Conservation (phyloP, 371 early-diverging fungal genomes). For the Mucor plumbeus region DNA sequence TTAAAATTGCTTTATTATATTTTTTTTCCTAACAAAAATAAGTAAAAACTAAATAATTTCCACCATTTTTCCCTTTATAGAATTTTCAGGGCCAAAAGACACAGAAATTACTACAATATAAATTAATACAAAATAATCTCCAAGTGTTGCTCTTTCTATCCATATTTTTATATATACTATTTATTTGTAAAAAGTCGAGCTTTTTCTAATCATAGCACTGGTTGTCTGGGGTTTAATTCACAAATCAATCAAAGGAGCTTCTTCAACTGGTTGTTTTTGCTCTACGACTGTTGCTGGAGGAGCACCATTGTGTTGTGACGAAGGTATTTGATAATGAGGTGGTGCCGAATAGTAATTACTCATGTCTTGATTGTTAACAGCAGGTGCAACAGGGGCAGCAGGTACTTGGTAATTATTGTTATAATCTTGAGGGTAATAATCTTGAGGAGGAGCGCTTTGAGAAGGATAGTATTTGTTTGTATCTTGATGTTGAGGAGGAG, state of each 20-base stretch:
- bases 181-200: too few relatives aligned
- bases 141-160: too few relatives aligned
- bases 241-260: constrained; percentile 34
- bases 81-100: too few relatives aligned
- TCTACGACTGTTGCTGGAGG: constrained; percentile 6
- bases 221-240: too few relatives aligned
- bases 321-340: constrained; percentile 17
- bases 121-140: too few relatives aligned
- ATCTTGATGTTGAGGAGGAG: constrained; percentile 11
- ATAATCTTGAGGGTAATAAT: constrained; percentile 6
- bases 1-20: too few relatives aligned
- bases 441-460: constrained; percentile 17
- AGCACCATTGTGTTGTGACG: not conserved
- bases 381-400: constrained; percentile 9
- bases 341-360: constrained; percentile 20
- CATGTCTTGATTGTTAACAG: constrained; percentile 8
- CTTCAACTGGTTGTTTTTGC: constrained; percentile 24
- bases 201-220: too few relatives aligned
- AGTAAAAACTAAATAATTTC: too few relatives aligned
- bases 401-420: constrained; percentile 5
- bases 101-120: too few relatives aligned
- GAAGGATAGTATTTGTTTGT: constrained; percentile 15
- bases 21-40: too few relatives aligned
- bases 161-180: too few relatives aligned
- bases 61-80: too few relatives aligned